A percentile compares a stretch with the other conserved stretches of the same genome.
Evolutionary conservation across 129 eudicot genomes (phyloP).

Genomic region (Chrysanthemum lavandulifolium): DNA sequence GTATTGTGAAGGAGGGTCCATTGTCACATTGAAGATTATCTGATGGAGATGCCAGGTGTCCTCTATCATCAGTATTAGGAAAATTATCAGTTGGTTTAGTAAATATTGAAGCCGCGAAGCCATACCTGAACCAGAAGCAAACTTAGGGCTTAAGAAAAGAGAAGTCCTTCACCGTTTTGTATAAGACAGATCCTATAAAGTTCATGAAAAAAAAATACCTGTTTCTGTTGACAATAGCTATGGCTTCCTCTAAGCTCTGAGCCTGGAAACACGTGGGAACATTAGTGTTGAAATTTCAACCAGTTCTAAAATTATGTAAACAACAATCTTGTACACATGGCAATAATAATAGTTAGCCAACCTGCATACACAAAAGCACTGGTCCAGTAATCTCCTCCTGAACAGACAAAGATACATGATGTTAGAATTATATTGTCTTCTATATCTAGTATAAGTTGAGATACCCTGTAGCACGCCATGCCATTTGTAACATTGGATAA

Average conservation of each 20-base stretch:
- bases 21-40: slow-evolving; percentile 44
- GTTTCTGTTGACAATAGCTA: slow-evolving; percentile 74
- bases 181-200: slow-evolving; percentile 10
- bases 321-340: slow-evolving; percentile 14
- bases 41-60: slow-evolving; percentile 40
- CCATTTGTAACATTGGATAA: slow-evolving; percentile 64
- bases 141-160: slow-evolving; percentile 14
- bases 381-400: slow-evolving; percentile 93
- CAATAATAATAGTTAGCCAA: slow-evolving; percentile 24
- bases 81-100: slow-evolving; percentile 49
- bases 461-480: slow-evolving; percentile 81
- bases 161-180: not conserved
- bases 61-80: slow-evolving; percentile 25
- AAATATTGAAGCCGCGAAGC: slow-evolving; percentile 92
- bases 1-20: slow-evolving; percentile 44
- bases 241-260: slow-evolving; percentile 92
- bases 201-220: slow-evolving; percentile 42
- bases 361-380: slow-evolving; percentile 87
- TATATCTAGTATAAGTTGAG: not conserved
- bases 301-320: slow-evolving; percentile 5
- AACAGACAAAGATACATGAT: slow-evolving; percentile 18
- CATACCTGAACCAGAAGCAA: slow-evolving; percentile 57
- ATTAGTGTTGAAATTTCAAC: slow-evolving; percentile 14
- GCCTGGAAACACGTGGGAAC: slow-evolving; percentile 48
- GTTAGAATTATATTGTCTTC: slow-evolving; percentile 13